These are phyloP conservation scores for Cladosporium sp. DNA, from an alignment of 2,329 filamentous ascomycete species.

Conservation along the genomic window DNA sequence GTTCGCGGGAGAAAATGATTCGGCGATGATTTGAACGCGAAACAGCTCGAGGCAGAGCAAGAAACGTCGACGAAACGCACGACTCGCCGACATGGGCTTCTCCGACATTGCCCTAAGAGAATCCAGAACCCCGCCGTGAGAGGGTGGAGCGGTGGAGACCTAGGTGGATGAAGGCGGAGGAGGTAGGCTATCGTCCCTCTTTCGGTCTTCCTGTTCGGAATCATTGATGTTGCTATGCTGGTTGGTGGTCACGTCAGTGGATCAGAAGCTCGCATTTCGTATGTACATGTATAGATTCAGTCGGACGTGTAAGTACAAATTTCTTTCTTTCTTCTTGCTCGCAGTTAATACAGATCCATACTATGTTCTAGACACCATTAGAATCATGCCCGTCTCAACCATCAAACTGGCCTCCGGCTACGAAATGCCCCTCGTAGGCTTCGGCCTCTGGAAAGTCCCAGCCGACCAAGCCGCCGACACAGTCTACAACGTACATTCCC, in stretches of 20 bases:
- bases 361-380: not conserved
- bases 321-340: not conserved
- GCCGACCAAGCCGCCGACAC: constrained; percentile 67
- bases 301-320: not conserved
- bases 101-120: not conserved
- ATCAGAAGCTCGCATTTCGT: too few species aligned
- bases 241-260: not conserved
- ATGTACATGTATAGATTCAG: not conserved
- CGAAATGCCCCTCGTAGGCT: constrained; percentile 69
- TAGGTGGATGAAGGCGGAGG: not conserved
- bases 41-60: not conserved
- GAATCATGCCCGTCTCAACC: constrained; percentile 11
- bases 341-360: not conserved
- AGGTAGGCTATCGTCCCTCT: not conserved
- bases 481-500: constrained; percentile 60
- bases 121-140: not conserved
- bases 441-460: constrained; percentile 77
- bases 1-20: too few species aligned
- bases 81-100: not conserved
- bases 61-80: not conserved
- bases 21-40: not conserved
- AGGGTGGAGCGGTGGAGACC: not conserved
- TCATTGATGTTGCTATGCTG: not conserved
- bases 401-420: constrained; percentile 25
- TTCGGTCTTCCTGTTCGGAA: not conserved